Base-by-base conservation (phyloP, 2,329 filamentous ascomycete species). In the Xylariaceae sp. region DNA sequence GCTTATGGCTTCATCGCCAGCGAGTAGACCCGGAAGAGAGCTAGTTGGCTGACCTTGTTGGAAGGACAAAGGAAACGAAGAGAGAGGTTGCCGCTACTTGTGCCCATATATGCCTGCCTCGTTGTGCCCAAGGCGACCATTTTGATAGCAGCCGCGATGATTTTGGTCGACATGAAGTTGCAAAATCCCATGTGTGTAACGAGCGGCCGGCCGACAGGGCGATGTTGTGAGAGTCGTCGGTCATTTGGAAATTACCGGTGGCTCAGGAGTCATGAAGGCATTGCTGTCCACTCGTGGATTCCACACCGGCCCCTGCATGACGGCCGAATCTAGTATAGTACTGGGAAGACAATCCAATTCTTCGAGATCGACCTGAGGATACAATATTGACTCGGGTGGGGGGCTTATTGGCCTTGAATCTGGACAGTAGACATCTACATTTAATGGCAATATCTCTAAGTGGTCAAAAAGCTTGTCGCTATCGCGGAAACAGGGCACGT, bases 191-290 rank as follows among this genome's bases (percentile, higher is more conserved):
- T n/a, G n/a, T n/a, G n/a, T n/a, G n/a, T n/a, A n/a, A n/a, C n/a
- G n/a, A n/a, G n/a, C n/a, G n/a, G n/a, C n/a, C n/a, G n/a, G n/a
- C n/a, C n/a, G n/a, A n/a, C n/a, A n/a, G n/a, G n/a, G n/a, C n/a
- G n/a, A n/a, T n/a, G n/a, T n/a, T n/a, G n/a, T n/a, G n/a, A n/a
- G n/a, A n/a, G n/a, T n/a, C n/a, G n/a, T n/a, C n/a, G 23, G 8
- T 56, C 37, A 53, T 29, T 9, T 40, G 6, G 4, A 15, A 7
- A 49, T 53, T 9, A 44, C 44, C 30, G 37, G 33, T 10, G 43
- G 53, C 11, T 48, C 43, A 2, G 53, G 48, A 10, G 44, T 44
- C 6, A 37, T 40, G 9, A 44, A 13, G n/a, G 6, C 7, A 35
- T 24, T 13, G 21, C 11, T 41, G 6, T 53, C 26, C 11, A 26